Percentiles rank a stretch among this genome's conserved stretches.
These are phyloP conservation scores for Venustampulla echinocandica DNA, from an alignment of 495 filamentous ascomycete genomes.

Conservation along the genomic window DNA sequence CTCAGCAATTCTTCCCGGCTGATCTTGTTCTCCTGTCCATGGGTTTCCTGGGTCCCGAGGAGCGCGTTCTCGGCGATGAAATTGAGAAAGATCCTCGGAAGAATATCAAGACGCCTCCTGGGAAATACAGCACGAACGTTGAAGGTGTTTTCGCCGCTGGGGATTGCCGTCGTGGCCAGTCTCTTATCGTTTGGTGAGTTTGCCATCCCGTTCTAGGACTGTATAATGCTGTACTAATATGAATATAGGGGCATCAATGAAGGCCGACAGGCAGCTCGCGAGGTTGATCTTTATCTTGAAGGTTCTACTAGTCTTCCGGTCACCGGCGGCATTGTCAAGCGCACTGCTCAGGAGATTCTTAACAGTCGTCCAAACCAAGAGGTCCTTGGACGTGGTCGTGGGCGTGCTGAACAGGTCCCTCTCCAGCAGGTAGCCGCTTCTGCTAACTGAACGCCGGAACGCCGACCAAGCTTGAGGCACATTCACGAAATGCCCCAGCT, in stretches of 20 bases:
- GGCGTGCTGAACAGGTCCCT: slow-evolving; percentile 23
- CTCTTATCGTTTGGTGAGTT: slow-evolving; percentile 92
- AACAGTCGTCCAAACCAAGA: slow-evolving; percentile 21
- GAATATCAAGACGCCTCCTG: slow-evolving; percentile 94
- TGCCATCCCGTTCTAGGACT: not conserved
- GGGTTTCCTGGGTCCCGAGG: slow-evolving; percentile 97
- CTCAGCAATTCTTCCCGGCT: slow-evolving; percentile 94
- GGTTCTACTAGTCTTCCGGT: slow-evolving; percentile 75
- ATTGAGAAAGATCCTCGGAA: slow-evolving; percentile 91
- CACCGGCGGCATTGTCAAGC: slow-evolving; percentile 90
- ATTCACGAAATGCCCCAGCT: no score
- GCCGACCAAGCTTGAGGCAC: no score
- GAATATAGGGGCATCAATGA: slow-evolving; percentile 90
- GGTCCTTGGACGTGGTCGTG: slow-evolving; percentile 23
- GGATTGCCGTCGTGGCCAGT: slow-evolving; percentile 94
- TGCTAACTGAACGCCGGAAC: no score
- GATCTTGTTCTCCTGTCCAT: slow-evolving; percentile 95
- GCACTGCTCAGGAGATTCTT: slow-evolving; percentile 60
- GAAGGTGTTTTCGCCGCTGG: slow-evolving; percentile 91
- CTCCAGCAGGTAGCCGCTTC: slow-evolving; percentile 25
- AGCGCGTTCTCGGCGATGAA: slow-evolving; percentile 71
- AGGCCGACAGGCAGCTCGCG: slow-evolving; percentile 85
- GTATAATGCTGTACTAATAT: not conserved
- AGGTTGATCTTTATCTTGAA: slow-evolving; percentile 87
- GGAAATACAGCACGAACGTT: slow-evolving; percentile 82